Evolutionary conservation across 768 basidiomycete species (phyloP), one percentile per base, ranked within the genome.

Genomic region (Calvatia gigantea): DNA sequence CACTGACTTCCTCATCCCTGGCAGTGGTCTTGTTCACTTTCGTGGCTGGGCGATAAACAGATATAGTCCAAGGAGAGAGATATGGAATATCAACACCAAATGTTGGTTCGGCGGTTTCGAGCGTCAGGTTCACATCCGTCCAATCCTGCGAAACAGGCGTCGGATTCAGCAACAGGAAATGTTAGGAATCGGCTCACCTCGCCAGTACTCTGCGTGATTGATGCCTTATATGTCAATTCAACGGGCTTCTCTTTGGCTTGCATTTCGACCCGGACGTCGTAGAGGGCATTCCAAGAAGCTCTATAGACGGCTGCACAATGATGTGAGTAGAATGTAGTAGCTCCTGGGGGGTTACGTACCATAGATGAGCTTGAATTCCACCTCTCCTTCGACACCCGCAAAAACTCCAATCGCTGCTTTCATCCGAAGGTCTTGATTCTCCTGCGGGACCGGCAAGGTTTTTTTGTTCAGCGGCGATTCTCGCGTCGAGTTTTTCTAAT

Each of bases 241-340:
- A 79, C 63, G 1, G 74, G 72, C 12, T 65, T 67, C 19, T 74
- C 71, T 51, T 73, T 69, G 3, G 65, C 59, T n/a, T 74, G 64
- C 70, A 75, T 72, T 55, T 76, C 65, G 3, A 75, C 75, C 6
- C 74, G 70, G 9, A 78, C 70, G 51, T 78, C 77, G 44, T 77
- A 78, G 3, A 61, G 61, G 0, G 75, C 72, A 23, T 53, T 62
- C 75, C 78, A 78, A 12, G 61, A 69, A 1, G 74, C 75, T 14
- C 58, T 62, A 4, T 51, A 46, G 0, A 77, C 75, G 23, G 70
- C 77, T 79, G 41, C 4, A 49, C 15, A 12, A 27, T 2, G 14
- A 11, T 9, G 7, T 58, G 4, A 38, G 25, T 28, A 28, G 25
- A 21, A 11, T 43, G 11, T 12, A 8, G 29, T 29, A 32, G 15